Base-by-base conservation (phyloP, 352 stramenopile genomes). In the Pythium coloratum region DNA sequence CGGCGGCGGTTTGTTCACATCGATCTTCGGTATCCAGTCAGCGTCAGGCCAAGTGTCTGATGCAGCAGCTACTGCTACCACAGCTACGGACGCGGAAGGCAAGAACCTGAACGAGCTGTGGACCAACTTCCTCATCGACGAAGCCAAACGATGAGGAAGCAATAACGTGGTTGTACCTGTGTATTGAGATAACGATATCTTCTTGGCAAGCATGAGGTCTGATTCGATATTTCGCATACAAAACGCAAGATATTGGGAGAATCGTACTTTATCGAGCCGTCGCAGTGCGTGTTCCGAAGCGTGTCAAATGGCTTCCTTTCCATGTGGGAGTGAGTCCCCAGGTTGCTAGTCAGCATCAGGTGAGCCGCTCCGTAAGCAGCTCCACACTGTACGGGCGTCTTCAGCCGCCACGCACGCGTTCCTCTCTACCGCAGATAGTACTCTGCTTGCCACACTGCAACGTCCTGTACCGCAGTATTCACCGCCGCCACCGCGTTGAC, bases 41-140 rank as follows among this genome's bases (percentile, higher is more conserved):
- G 16, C 33, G 18, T 24, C 10, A 49, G 36, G 46, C 0, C 26
- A 56, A 2, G 28, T 1, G 10, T 4, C 33, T 5, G 56, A 65
- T 6, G 24, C 42, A 28, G 47, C 54, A 20, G 32, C 36, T 63
- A 74, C 36, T 55, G 56, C 24, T 33, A 9, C 13, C 0, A 32
- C 14, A 20, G 6, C 26, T 9, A 47, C 16, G 20, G 24, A 64
- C n/a, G 73, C 86, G n/a, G 76, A 89, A 58, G 81, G 75, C 59
- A 92, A 92, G 58, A 84, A 70, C 65, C 87, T 92, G 62, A 69
- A 73, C n/a, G 82, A 92, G 32, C 79, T 91, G 20, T 90, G 80
- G 82, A 82, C 78, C 26, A 75, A 90, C 28, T 92, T 90, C 44
- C 67, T 92, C 47, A 65, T 92, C 0, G 67, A 89, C 44, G 84